Base-by-base conservation (phyloP, 495 filamentous ascomycete genomes). In the Penicillium salamii region DNA sequence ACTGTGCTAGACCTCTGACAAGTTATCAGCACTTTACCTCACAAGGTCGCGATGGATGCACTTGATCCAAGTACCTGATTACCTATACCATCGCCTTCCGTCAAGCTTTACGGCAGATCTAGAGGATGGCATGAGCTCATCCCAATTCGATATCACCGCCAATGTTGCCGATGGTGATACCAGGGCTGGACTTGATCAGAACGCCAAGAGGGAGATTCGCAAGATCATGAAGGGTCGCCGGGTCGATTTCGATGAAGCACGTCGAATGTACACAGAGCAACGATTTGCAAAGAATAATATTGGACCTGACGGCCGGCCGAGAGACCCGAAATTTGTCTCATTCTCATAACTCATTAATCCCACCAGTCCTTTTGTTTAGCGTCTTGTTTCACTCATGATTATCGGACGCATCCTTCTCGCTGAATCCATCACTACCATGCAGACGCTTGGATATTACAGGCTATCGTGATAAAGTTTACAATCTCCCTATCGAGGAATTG, bases 271-370 rank as follows among this genome's bases (percentile, higher is more conserved):
- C 59, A 91, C 87, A 59, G 84, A 95, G 74, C 81, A 89, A 52
- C 76, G 85, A 52, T 93, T 98, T 60, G 79, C 78, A 56, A 89
- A 83, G 62, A 89, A 95, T 59, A 86, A 87, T 46, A 97, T 98
- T 61, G 91, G 83, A 9, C 75, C 85, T 13, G 95, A 97, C 67
- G 93, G 95, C 28, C 70, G 82, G 59, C 93, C 93, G 42, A 82
- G 83, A 65, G 93, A 97, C 78, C 90, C 90, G 48, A 96, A 95
- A 75, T 95, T 95, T 63, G 89, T 96, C 9, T 91, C 87, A 46
- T 96, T 96, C 68, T 93, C 89, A 20, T 95, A 58, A 21, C 13
- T 33, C 42, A 18, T 9, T 24, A 32, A 14, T 17, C 37, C 31
- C 41, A 24, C 31, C 38, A 19, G 2, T 38, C n/a, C 24, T 5